Conservation (phyloP, 202 grass and related monocot genomes). For the Dendrocalamus latiflorus region DNA sequence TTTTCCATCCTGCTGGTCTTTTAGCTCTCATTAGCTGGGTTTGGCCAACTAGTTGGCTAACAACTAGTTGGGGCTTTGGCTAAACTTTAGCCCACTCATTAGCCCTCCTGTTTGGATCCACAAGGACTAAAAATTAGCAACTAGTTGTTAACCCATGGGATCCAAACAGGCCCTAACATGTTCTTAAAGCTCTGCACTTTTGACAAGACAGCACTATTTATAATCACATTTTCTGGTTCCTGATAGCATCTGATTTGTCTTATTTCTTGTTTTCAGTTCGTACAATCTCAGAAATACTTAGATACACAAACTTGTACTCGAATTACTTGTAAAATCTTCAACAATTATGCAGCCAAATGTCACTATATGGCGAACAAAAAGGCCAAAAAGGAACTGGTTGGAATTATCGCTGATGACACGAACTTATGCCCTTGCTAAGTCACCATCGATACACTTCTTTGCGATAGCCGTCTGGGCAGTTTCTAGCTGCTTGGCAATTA, state of each 20-base stretch:
- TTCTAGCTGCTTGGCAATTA: not conserved
- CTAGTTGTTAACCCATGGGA: no score
- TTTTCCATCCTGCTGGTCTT: no score
- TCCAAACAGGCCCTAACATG: no score
- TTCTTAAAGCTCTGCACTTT: not conserved
- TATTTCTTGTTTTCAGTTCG: not conserved
- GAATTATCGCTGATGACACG: not conserved
- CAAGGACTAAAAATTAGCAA: no score
- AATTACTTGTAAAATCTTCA: not conserved
- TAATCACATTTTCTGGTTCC: not conserved
- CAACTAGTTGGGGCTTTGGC: no score
- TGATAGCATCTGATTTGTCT: not conserved
- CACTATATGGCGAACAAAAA: no score
- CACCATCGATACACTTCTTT: not conserved
- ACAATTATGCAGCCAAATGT: not conserved
- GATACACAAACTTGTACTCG: not conserved
- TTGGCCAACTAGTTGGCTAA: no score
- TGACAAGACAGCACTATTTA: not conserved
- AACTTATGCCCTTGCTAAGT: conserved; percentile 8
- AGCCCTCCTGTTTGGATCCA: no score
- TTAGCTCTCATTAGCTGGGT: no score
- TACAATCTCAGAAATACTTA: not conserved
- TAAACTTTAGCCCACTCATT: no score
- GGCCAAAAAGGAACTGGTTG: not conserved
- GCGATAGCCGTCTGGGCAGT: not conserved